Evolutionary conservation across 164 flowering plant species (phyloP).

Genomic region (Stephania cephalantha): DNA sequence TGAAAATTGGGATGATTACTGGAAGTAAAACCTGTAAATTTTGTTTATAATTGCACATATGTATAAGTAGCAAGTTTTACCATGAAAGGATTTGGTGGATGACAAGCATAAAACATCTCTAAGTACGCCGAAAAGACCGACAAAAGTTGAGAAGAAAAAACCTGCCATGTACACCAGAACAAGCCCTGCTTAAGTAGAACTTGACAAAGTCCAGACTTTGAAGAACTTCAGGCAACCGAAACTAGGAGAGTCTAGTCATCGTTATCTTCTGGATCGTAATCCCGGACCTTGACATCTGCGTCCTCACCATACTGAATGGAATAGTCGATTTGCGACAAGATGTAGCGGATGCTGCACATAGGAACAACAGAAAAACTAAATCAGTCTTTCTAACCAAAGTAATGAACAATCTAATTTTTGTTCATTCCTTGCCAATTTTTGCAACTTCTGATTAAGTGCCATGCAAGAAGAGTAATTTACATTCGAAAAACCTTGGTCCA

Average conservation of each 20-base stretch:
- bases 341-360: constrained; percentile 54
- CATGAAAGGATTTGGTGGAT: no score
- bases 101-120: background rate
- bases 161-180: background rate
- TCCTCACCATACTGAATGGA: constrained; percentile 92
- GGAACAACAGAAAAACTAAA: background rate
- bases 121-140: background rate
- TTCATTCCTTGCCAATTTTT: no score
- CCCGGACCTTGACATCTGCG: constrained; percentile 92
- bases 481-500: no score
- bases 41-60: no score
- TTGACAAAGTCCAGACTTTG: background rate
- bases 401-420: no score
- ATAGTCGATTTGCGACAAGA: constrained; percentile 65
- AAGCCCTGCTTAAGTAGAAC: background rate
- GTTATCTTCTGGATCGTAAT: constrained; percentile 56
- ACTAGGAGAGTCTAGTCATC: constrained; percentile 7
- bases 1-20: no score
- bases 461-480: no score
- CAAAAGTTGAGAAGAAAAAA: background rate
- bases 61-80: no score
- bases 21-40: no score
- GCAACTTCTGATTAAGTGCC: no score
- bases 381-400: background rate
- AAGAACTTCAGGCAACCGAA: background rate